These are phyloP conservation scores for Ophiostoma sp. DNA, from an alignment of 2,329 filamentous ascomycete genomes.

Conservation along the genomic window DNA sequence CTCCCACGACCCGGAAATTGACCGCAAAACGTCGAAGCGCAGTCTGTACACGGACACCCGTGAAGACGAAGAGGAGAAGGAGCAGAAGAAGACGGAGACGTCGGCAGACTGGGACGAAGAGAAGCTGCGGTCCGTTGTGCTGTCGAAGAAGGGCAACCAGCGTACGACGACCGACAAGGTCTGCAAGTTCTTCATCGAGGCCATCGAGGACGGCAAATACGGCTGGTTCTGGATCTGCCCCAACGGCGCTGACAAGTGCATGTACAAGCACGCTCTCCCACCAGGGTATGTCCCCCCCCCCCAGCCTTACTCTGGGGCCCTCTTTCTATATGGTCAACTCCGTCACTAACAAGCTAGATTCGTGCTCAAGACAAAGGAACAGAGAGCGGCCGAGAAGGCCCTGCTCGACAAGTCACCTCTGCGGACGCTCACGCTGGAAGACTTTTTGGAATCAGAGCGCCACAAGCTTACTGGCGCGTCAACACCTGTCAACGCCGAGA, in stretches of 20 bases:
- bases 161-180: conserved; percentile 95
- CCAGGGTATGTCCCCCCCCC: conserved; percentile 62
- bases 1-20: conserved; percentile 80
- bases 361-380: conserved; percentile 95
- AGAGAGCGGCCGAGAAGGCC: conserved; percentile 90
- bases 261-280: conserved; percentile 93
- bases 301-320: no score
- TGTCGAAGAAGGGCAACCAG: conserved; percentile 97
- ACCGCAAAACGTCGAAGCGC: conserved; percentile 88
- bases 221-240: conserved; percentile 99
- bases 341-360: conserved; percentile 53
- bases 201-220: conserved; percentile 97
- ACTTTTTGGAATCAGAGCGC: conserved; percentile 92
- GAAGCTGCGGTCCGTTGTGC: conserved; percentile 81
- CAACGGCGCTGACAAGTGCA: conserved; percentile 95
- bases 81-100: conserved; percentile 81
- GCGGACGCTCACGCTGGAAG: conserved; percentile 90
- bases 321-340: not conserved
- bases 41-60: conserved; percentile 83
- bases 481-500: conserved; percentile 88
- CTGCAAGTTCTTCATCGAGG: conserved; percentile 97
- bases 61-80: conserved; percentile 56
- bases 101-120: conserved; percentile 98
- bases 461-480: conserved; percentile 89
- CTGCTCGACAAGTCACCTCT: conserved; percentile 92